Conservation (phyloP, 2,329 filamentous ascomycete genomes). For the Monilinia vaccinii-corymbosi region DNA sequence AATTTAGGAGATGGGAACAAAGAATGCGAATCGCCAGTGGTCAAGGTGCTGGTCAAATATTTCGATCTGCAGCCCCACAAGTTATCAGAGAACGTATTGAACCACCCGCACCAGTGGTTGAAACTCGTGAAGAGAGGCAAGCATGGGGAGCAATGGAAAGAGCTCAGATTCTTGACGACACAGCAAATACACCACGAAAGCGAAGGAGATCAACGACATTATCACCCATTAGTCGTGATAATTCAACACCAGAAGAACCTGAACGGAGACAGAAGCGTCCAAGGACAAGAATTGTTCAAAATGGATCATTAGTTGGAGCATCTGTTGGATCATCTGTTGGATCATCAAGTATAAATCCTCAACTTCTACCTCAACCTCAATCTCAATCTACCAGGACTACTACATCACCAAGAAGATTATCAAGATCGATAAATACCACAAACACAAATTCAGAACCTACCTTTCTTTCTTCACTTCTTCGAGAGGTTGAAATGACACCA, state of each 20-base stretch:
- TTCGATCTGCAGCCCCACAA: conserved; percentile 58
- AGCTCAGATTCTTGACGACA: conserved; percentile 59
- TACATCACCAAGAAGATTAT: background rate
- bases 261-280: conserved; percentile 83
- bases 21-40: conserved; percentile 73
- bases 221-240: conserved; percentile 54
- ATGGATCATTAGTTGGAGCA: too few relatives aligned
- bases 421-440: background rate
- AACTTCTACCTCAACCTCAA: too few relatives aligned
- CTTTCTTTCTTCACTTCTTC: conserved; percentile 77
- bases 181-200: conserved; percentile 48
- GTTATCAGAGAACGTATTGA: conserved; percentile 38
- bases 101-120: conserved; percentile 53
- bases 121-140: conserved; percentile 61
- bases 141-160: conserved; percentile 90
- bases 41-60: conserved; percentile 65
- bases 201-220: conserved; percentile 65
- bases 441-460: conserved; percentile 50
- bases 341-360: conserved; percentile 1
- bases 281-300: conserved; percentile 60
- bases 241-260: conserved; percentile 48
- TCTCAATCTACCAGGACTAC: background rate
- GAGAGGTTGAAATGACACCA: conserved; percentile 68
- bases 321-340: conserved; percentile 31
- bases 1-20: conserved; percentile 68